Conservation (phyloP, 176 grass and related monocot species). For the Neostapfia colusana region DNA sequence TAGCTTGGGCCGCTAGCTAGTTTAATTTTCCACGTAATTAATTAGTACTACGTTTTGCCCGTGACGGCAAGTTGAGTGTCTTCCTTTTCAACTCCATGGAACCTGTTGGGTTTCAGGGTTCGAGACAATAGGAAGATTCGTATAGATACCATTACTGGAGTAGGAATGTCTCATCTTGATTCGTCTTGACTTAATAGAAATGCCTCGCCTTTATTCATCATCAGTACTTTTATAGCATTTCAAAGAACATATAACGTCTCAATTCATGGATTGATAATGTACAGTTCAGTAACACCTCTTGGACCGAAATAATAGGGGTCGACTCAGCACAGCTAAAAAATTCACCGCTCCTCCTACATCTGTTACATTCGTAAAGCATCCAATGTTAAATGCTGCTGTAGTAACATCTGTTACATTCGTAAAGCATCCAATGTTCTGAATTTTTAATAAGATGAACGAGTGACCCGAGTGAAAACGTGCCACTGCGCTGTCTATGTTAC, state of each 20-base stretch:
- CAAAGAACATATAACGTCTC: neutral
- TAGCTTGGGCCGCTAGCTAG: slow-evolving; percentile 2
- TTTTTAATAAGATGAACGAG: too few species aligned
- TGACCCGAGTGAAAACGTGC: too few species aligned
- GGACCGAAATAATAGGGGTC: neutral
- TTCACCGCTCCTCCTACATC: neutral
- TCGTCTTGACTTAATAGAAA: neutral
- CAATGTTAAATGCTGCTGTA: too few species aligned
- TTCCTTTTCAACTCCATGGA: neutral
- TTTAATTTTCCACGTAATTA: slow-evolving; percentile 11
- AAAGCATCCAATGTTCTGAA: too few species aligned
- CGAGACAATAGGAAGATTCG: neutral
- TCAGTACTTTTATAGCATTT: neutral
- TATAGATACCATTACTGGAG: neutral
- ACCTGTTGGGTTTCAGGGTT: slow-evolving; percentile 13
- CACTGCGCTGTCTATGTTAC: too few species aligned
- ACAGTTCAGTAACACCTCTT: neutral
- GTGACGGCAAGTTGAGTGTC: slow-evolving; percentile 1
- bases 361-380: too few species aligned
- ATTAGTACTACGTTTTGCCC: slow-evolving; percentile 1
- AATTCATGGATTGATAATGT: neutral
- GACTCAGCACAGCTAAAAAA: neutral
- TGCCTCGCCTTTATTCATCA: too few species aligned
- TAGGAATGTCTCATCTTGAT: neutral
- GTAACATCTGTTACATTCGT: too few species aligned